Evolutionary conservation across 1,139 yeast genomes (phyloP).

Genomic region (Barnettozyma hawaiiensis): DNA sequence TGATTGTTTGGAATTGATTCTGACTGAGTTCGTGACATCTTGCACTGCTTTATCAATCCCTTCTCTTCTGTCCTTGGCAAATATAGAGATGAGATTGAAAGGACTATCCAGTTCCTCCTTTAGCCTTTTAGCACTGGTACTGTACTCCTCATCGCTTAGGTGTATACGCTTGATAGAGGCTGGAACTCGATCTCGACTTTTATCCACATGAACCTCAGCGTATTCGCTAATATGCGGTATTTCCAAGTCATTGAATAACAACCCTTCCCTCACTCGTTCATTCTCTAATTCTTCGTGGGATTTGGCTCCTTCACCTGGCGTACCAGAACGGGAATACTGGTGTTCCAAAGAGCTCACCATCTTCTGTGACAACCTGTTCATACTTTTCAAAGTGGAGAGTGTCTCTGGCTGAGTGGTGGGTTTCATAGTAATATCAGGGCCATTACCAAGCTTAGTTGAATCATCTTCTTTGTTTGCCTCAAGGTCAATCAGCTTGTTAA

Average conservation of each 20-base stretch:
- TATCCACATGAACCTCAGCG: constrained; percentile 51
- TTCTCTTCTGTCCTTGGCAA: constrained; percentile 31
- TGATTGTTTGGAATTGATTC: constrained; percentile 50
- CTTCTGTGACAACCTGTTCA: constrained; percentile 82
- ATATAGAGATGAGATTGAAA: constrained; percentile 40
- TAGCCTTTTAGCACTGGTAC: constrained; percentile 24
- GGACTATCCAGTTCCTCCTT: constrained; percentile 30
- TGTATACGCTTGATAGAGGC: neutral
- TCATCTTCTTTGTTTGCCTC: constrained; percentile 80
- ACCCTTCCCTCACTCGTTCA: constrained; percentile 39
- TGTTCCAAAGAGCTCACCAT: constrained; percentile 58
- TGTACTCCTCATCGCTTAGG: constrained; percentile 19
- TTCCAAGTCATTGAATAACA: constrained; percentile 59
- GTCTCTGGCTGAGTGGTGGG: constrained; percentile 54
- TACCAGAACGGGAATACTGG: constrained; percentile 32
- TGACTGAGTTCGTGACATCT: constrained; percentile 47
- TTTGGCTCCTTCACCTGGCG: constrained; percentile 28
- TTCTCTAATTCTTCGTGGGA: constrained; percentile 30
- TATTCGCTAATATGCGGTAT: constrained; percentile 44
- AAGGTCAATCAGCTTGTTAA: constrained; percentile 63
- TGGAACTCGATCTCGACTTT: constrained; percentile 13
- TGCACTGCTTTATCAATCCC: constrained; percentile 42
- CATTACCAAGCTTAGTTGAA: constrained; percentile 69
- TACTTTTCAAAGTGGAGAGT: constrained; percentile 72
- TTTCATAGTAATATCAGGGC: constrained; percentile 88